A percentile compares a stretch with the other conserved stretches of the same genome.
These are phyloP conservation scores for Drosera spatulata DNA, from an alignment of 179 eudicot genomes.

Conservation along the genomic window DNA sequence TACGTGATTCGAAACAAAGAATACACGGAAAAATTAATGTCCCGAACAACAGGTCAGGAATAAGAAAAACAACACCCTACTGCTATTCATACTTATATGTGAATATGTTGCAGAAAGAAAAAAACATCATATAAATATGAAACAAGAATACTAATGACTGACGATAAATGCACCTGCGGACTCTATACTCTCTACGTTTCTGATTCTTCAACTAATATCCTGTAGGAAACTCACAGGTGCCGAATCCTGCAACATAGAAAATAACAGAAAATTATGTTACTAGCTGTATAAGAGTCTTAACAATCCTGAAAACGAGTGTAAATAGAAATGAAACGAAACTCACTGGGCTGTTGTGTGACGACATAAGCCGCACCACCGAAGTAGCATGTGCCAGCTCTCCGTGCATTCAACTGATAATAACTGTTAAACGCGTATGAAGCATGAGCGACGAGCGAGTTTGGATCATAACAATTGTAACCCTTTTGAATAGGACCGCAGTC, in stretches of 20 bases:
- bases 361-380: constrained; percentile 84
- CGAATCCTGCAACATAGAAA: constrained; percentile 42
- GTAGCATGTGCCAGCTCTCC: constrained; percentile 69
- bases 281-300: neutral
- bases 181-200: too few species aligned
- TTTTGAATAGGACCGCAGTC: constrained; percentile 79
- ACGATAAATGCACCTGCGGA: too few species aligned
- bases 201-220: constrained; percentile 15
- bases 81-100: too few species aligned
- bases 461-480: constrained; percentile 67
- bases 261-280: too few species aligned
- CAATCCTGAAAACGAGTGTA: neutral
- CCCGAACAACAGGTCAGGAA: too few species aligned
- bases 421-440: constrained; percentile 94
- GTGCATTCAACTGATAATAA: constrained; percentile 59
- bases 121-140: too few species aligned
- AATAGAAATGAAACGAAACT: constrained; percentile 7
- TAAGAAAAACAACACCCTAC: too few species aligned
- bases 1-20: too few species aligned
- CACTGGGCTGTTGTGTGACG: constrained; percentile 80
- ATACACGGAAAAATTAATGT: too few species aligned
- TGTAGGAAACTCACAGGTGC: constrained; percentile 64
- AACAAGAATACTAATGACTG: too few species aligned
- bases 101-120: too few species aligned
- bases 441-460: constrained; percentile 54